phyloP scores from a whole-genome alignment of 1,284 basidiomycete species.

The Stereum hirsutum region DNA sequence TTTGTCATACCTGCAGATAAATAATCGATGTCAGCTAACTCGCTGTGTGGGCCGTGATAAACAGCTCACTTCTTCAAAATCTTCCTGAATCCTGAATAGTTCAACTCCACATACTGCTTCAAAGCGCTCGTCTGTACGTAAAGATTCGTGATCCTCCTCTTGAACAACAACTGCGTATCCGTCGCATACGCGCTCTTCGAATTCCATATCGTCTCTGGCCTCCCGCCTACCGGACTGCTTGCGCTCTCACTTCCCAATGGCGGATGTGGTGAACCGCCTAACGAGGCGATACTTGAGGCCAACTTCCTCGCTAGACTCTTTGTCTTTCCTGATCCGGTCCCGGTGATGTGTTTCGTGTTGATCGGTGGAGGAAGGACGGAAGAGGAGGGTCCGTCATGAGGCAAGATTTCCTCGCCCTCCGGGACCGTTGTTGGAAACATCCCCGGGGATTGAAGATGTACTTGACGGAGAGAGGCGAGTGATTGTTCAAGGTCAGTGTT shows the following conservation, averaged over 20 bases:
- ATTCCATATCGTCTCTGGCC: constrained; percentile 74
- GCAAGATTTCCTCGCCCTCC: constrained; percentile 13
- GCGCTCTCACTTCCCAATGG: not conserved
- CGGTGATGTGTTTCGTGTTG: no score
- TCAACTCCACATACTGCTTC: constrained; percentile 89
- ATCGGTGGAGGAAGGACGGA: no score
- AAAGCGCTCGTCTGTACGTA: constrained; percentile 82
- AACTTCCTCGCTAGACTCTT: constrained; percentile 36
- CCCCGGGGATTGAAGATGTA: constrained; percentile 6
- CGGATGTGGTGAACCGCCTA: constrained; percentile 13
- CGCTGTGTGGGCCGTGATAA: not conserved
- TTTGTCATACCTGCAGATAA: constrained; percentile 76
- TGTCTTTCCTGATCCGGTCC: constrained; percentile 3
- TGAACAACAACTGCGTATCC: constrained; percentile 86
- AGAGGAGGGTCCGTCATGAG: no score
- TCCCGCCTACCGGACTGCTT: constrained; percentile 3
- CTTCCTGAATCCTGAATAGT: constrained; percentile 92
- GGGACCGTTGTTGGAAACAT: constrained; percentile 6
- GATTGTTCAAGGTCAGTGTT: constrained; percentile 33
- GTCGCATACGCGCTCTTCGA: constrained; percentile 79
- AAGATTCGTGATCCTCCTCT: constrained; percentile 83
- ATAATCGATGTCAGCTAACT: not conserved
- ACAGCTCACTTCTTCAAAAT: constrained; percentile 82
- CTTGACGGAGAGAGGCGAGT: constrained; percentile 24
- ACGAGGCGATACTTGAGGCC: constrained; percentile 41